Evolutionary conservation across 2,329 filamentous ascomycete species (phyloP), one percentile per base, ranked within the genome.

Genomic region (Diaporthe capsici): DNA sequence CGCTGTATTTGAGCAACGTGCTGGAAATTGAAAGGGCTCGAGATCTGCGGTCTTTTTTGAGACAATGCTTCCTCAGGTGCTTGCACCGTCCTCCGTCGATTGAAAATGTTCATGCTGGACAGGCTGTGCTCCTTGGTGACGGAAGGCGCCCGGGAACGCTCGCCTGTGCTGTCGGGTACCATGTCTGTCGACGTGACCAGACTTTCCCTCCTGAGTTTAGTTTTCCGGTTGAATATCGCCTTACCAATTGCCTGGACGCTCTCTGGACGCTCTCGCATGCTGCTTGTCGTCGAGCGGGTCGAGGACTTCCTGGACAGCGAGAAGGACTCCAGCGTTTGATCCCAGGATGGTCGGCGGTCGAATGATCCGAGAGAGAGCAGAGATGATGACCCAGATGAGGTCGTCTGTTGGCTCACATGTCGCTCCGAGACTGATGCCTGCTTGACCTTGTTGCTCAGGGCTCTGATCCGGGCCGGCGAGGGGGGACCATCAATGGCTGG

Each of bases 21-120:
- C 80, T 92, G 91, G 76, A 93, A 93, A 84, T 93, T 92, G 82
- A 91, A 93, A 3, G 91, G 91, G 1, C 86, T 88, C 0, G 91
- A 93, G 72, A 93, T 93, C 72, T 88, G 87, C 68, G 88, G 80
- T 77, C 85, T 88, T 79, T 82, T 88, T 72, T 81, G 81, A 20
- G 80, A 81, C 78, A 71, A 78, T 70, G 65, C 72, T 39, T 82
- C 80, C n/a, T 80, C 80, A 6, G 80, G 75, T n/a, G 81, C 80
- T 72, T 82, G 85, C 70, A 80, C 78, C 34, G 81, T 78, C 78
- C 87, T 88, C 72, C 90, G 86, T 70, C 90, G 85, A 58, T 85
- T 82, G 75, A 92, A 91, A 60, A 92, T 55, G 42, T 53, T 72
- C 73, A 73, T 77, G 61, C 73, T 47, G 34, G 75, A 60, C 7